Percentiles rank a stretch among this genome's conserved stretches.
phyloP scores from a whole-genome alignment of 75 land plant genomes.

The Cunninghamia lanceolata region DNA sequence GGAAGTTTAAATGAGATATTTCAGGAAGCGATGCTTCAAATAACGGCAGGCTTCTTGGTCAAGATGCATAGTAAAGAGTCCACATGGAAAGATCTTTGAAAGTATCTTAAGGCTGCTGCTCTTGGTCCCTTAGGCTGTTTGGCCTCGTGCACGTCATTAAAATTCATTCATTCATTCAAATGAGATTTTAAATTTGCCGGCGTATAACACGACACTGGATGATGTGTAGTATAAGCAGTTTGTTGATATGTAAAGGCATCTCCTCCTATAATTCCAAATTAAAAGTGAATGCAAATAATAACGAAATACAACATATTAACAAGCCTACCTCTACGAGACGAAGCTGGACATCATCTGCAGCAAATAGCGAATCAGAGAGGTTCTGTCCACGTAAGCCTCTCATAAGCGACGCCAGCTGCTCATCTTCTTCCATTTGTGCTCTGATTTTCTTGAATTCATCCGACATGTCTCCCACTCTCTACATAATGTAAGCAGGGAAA shows the following conservation, averaged over 20 bases:
- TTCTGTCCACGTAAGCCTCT: conserved; percentile 96
- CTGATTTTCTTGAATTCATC: conserved; percentile 88
- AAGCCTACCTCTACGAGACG: conserved; percentile 87
- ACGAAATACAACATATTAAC: background rate
- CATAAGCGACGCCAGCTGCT: conserved; percentile 89
- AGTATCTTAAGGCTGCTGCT: too few species aligned
- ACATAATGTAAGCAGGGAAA: conserved; percentile 8
- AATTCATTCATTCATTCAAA: too few species aligned
- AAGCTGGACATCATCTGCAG: conserved; percentile 69
- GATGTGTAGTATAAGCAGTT: too few species aligned
- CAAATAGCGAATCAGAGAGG: conserved; percentile 83
- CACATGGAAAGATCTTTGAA: too few species aligned
- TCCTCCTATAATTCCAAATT: background rate
- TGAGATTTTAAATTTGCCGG: background rate
- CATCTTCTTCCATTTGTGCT: conserved; percentile 97
- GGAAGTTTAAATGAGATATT: too few species aligned
- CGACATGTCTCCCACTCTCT: conserved; percentile 90
- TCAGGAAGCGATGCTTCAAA: too few species aligned
- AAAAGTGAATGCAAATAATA: background rate
- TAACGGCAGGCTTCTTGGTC: too few species aligned
- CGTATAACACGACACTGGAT: background rate
- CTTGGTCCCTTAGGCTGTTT: too few species aligned
- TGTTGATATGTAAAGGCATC: background rate
- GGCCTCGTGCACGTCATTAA: too few species aligned
- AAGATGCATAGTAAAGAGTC: too few species aligned